A percentile compares a stretch with the other conserved stretches of the same genome.
These are phyloP conservation scores for Fusarium veterinarium DNA, from an alignment of 2,329 filamentous ascomycete genomes.

Conservation along the genomic window DNA sequence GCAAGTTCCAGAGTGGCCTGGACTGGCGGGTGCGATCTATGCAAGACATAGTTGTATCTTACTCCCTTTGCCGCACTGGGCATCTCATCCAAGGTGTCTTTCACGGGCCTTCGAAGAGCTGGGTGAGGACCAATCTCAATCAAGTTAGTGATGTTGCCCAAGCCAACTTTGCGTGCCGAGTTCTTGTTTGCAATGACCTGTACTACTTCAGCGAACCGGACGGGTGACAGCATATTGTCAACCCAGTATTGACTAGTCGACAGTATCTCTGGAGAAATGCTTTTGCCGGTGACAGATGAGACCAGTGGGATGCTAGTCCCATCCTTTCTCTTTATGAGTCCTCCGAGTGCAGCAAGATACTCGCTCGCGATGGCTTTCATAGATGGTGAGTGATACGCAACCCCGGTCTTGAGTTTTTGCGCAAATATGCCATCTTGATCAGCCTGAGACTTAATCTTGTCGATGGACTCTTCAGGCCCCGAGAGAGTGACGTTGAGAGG, in stretches of 20 bases:
- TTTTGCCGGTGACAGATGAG: slow-evolving; percentile 55
- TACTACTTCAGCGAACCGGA: slow-evolving; percentile 51
- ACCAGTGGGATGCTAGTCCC: slow-evolving; percentile 25
- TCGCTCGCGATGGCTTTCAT: slow-evolving; percentile 60
- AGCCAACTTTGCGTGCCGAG: background rate
- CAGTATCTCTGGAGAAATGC: slow-evolving; percentile 50
- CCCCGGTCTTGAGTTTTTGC: slow-evolving; percentile 57
- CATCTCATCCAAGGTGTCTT: slow-evolving; percentile 21
- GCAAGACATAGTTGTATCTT: background rate
- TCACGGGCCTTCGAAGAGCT: slow-evolving; percentile 31
- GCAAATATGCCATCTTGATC: slow-evolving; percentile 57
- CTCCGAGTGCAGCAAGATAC: slow-evolving; percentile 49
- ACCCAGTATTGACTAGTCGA: slow-evolving; percentile 54
- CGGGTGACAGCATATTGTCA: slow-evolving; percentile 50
- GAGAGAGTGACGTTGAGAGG: slow-evolving; percentile 61
- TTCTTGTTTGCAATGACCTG: slow-evolving; percentile 1
- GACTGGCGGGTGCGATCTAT: background rate
- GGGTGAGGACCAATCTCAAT: slow-evolving; percentile 44
- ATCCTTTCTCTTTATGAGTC: background rate
- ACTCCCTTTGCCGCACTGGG: background rate
- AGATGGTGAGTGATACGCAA: slow-evolving; percentile 63
- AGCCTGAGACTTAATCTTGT: slow-evolving; percentile 48
- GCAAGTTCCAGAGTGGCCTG: background rate
- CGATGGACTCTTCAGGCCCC: slow-evolving; percentile 56
- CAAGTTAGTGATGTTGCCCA: background rate